These are phyloP conservation scores for Colletotrichum filicis DNA, from an alignment of 2,329 filamentous ascomycete genomes.

Conservation along the genomic window DNA sequence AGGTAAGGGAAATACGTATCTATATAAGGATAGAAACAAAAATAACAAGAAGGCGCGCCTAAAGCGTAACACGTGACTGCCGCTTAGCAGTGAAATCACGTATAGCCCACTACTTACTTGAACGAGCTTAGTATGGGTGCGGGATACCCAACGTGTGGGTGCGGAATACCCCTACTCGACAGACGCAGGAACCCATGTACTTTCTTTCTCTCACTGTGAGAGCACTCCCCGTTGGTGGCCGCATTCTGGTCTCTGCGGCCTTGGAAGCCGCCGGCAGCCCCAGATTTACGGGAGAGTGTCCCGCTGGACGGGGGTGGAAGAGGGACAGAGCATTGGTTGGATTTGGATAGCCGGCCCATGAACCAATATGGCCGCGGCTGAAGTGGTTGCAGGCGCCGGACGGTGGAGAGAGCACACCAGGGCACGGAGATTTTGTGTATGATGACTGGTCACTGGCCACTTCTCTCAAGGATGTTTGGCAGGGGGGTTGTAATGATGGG, in stretches of 20 bases:
- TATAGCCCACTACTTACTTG: too few relatives aligned
- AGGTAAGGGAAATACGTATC: too few relatives aligned
- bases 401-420: neutral
- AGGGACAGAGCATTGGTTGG: neutral
- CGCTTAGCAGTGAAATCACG: too few relatives aligned
- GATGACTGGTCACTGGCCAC: neutral
- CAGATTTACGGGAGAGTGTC: slow-evolving; percentile 22
- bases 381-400: neutral
- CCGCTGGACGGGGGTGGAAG: neutral
- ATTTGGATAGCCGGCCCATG: neutral
- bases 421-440: neutral
- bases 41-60: too few relatives aligned
- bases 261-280: slow-evolving; percentile 1
- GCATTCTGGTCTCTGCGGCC: neutral
- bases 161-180: too few relatives aligned
- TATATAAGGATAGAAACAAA: too few relatives aligned
- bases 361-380: slow-evolving; percentile 9
- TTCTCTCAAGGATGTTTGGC: neutral
- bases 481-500: slow-evolving; percentile 7
- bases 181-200: slow-evolving; percentile 9
- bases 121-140: too few relatives aligned
- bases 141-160: too few relatives aligned
- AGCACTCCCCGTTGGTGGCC: neutral
- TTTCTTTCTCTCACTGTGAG: neutral
- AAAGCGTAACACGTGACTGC: too few relatives aligned